Percentiles rank a stretch among this genome's conserved stretches.
These are phyloP conservation scores for Mycena venus DNA, from an alignment of 768 basidiomycete genomes.

Conservation along the genomic window DNA sequence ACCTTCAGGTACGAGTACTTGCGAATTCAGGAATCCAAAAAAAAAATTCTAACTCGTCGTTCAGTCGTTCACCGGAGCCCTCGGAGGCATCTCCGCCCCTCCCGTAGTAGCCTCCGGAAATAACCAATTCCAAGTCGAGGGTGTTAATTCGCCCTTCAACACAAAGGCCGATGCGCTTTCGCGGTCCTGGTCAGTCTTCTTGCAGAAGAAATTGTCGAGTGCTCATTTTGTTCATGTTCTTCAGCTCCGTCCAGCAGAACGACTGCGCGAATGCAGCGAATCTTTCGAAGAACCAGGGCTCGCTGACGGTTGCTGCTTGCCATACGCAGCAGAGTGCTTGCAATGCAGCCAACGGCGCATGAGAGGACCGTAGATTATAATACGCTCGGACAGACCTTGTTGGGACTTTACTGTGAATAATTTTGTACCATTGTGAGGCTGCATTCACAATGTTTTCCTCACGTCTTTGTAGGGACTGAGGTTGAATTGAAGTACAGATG, in stretches of 20 bases:
- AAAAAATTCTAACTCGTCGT: background rate
- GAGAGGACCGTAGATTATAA: background rate
- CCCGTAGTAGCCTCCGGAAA: slow-evolving; percentile 16
- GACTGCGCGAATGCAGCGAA: slow-evolving; percentile 22
- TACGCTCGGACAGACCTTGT: background rate
- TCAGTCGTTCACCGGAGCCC: slow-evolving; percentile 20
- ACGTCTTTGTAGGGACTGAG: no score
- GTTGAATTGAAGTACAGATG: no score
- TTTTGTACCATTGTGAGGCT: background rate
- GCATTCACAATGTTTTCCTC: no score
- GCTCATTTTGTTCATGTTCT: background rate
- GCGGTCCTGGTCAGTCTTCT: slow-evolving; percentile 20
- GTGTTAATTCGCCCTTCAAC: slow-evolving; percentile 12
- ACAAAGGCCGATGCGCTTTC: background rate
- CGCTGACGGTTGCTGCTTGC: slow-evolving; percentile 23
- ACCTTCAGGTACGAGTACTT: slow-evolving; percentile 9
- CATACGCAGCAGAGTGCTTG: background rate
- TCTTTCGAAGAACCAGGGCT: background rate
- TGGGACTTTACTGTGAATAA: background rate
- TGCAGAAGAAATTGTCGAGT: background rate
- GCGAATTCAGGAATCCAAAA: background rate
- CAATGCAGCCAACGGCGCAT: background rate
- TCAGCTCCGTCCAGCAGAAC: slow-evolving; percentile 17
- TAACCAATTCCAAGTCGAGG: slow-evolving; percentile 18
- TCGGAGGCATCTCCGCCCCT: slow-evolving; percentile 17